Evolutionary conservation across 345 rosid species (phyloP).

Genomic region (Populus euphratica): DNA sequence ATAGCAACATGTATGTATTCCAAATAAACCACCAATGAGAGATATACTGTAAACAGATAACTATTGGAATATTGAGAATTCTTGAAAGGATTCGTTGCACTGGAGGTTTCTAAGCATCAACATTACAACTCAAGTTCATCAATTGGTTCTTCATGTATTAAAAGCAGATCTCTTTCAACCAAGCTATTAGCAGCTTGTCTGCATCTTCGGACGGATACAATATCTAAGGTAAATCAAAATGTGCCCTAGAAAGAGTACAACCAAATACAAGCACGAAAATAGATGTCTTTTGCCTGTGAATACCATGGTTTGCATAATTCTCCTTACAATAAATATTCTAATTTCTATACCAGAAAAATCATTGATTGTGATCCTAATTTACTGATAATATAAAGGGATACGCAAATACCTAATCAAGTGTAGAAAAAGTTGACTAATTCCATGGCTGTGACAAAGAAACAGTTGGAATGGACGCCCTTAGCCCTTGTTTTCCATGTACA

Average conservation of each 20-base stretch:
- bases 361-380: neutral
- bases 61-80: neutral
- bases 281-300: too few species aligned
- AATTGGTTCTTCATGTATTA: neutral
- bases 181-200: too few species aligned
- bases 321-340: neutral
- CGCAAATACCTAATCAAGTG: slow-evolving; percentile 18
- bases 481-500: slow-evolving; percentile 54
- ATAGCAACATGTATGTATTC: neutral
- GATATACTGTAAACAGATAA: neutral
- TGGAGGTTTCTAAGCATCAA: neutral
- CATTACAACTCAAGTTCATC: neutral
- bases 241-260: neutral
- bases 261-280: too few species aligned
- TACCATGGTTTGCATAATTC: neutral
- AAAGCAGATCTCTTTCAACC: neutral
- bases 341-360: neutral
- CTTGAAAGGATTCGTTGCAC: neutral
- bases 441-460: slow-evolving; percentile 86
- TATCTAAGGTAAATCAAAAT: too few species aligned
- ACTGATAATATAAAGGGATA: neutral
- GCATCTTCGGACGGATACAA: too few species aligned
- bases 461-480: slow-evolving; percentile 57
- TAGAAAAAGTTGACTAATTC: slow-evolving; percentile 40
- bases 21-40: neutral